Percentiles rank a stretch among this genome's conserved stretches.
phyloP scores from a whole-genome alignment of 2,329 filamentous ascomycete genomes.

The Davidsoniella neocaledoniae region DNA sequence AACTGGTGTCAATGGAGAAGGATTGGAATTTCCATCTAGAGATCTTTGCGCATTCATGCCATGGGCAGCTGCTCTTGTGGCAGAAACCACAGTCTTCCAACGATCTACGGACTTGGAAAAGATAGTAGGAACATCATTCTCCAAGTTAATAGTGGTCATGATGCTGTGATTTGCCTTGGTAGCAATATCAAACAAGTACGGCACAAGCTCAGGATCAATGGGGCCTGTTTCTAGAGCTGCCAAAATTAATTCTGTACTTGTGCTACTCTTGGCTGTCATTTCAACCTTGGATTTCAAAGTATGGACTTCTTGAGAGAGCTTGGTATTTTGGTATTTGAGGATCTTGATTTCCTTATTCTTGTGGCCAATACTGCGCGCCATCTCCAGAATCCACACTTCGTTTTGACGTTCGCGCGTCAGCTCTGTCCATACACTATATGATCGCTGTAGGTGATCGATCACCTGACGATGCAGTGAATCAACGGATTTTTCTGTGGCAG shows the following conservation, averaged over 20 bases:
- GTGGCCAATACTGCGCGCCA: conserved; percentile 41
- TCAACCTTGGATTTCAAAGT: conserved; percentile 38
- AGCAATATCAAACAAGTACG: conserved; percentile 29
- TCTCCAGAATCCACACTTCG: conserved; percentile 44
- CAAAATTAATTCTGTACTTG: conserved; percentile 34
- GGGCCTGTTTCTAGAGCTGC: conserved; percentile 34
- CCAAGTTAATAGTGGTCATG: conserved; percentile 19
- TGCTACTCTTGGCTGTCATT: conserved; percentile 25
- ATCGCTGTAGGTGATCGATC: conserved; percentile 56
- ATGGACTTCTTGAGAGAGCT: conserved; percentile 37
- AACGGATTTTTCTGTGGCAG: conserved; percentile 33
- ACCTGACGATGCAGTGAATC: conserved; percentile 51
- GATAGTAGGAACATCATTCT: conserved; percentile 34
- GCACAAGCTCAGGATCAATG: conserved; percentile 31
- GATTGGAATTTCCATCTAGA: conserved; percentile 22
- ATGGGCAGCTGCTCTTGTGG: conserved; percentile 25
- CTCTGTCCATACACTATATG: conserved; percentile 60
- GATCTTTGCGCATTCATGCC: conserved; percentile 35
- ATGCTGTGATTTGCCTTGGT: conserved; percentile 18
- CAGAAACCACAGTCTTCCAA: conserved; percentile 45
- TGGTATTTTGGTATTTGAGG: conserved; percentile 32
- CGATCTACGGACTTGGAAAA: conserved; percentile 39
- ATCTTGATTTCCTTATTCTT: conserved; percentile 38
- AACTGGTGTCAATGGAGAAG: too few species aligned
- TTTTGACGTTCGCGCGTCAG: conserved; percentile 38